Evolutionary conservation across 768 basidiomycete genomes (phyloP).

Genomic region (Hirschioporus abietinus): DNA sequence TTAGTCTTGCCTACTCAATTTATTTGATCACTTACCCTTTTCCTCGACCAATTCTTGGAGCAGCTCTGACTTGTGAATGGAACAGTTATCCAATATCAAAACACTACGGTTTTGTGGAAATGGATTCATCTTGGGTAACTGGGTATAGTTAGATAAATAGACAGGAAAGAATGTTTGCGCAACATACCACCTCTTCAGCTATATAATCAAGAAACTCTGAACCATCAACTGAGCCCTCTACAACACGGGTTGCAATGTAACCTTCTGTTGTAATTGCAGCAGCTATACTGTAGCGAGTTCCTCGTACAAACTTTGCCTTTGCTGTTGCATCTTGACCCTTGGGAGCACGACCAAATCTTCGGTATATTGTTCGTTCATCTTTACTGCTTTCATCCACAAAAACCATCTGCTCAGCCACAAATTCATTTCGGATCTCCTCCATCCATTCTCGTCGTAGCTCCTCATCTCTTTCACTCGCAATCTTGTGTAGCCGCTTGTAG

Average conservation of each 20-base stretch:
- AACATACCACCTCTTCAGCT: slow-evolving; percentile 23
- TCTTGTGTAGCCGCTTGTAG: slow-evolving; percentile 19
- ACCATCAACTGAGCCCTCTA: slow-evolving; percentile 30
- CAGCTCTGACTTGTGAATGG: slow-evolving; percentile 22
- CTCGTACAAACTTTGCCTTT: slow-evolving; percentile 21
- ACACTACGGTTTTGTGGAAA: slow-evolving; percentile 23
- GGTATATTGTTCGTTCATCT: slow-evolving; percentile 21
- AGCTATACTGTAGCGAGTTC: slow-evolving; percentile 27
- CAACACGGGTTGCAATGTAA: slow-evolving; percentile 25
- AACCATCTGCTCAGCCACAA: slow-evolving; percentile 13
- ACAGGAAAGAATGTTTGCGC: neutral
- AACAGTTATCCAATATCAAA: slow-evolving; percentile 26
- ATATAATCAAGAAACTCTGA: slow-evolving; percentile 33
- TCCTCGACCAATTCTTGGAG: slow-evolving; percentile 21
- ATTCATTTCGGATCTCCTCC: slow-evolving; percentile 10
- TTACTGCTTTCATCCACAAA: slow-evolving; percentile 29
- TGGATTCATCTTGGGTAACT: slow-evolving; percentile 18
- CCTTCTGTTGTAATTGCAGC: slow-evolving; percentile 30
- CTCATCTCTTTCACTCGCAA: slow-evolving; percentile 17
- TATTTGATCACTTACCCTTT: neutral
- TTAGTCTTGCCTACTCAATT: slow-evolving; percentile 4
- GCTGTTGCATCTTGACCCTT: slow-evolving; percentile 19
- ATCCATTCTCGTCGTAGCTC: slow-evolving; percentile 11
- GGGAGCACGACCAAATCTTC: slow-evolving; percentile 23
- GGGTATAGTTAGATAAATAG: neutral